phyloP scores from a whole-genome alignment of 1,139 yeast species.

The Taphrina confusa region DNA sequence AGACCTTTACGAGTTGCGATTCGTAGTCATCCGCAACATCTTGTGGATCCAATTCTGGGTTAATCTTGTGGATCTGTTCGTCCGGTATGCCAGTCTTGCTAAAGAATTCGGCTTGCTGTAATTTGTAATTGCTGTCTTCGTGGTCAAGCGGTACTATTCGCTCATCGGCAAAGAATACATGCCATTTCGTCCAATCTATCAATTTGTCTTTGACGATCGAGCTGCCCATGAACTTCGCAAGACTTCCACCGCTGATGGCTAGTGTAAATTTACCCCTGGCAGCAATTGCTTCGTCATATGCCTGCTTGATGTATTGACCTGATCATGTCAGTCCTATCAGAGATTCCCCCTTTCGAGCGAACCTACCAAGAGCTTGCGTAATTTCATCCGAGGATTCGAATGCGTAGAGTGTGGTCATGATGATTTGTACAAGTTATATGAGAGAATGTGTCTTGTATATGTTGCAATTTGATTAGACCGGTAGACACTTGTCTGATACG shows the following conservation, averaged over 20 bases:
- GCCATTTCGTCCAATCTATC: constrained; percentile 89
- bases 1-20: constrained; percentile 76
- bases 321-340: background rate
- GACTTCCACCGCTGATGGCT: constrained; percentile 90
- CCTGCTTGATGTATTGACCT: constrained; percentile 79
- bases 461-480: too few species aligned
- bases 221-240: constrained; percentile 74
- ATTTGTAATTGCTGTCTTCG: constrained; percentile 84
- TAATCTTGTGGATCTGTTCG: constrained; percentile 81
- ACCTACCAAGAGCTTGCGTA: constrained; percentile 33
- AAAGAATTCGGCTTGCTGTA: constrained; percentile 76
- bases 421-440: too few species aligned
- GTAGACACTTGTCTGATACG: too few species aligned
- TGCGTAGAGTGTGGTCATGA: constrained; percentile 37
- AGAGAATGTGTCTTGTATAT: too few species aligned
- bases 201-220: constrained; percentile 64
- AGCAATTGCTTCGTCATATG: constrained; percentile 68
- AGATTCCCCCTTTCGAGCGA: background rate
- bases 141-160: constrained; percentile 86
- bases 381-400: constrained; percentile 33
- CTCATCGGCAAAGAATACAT: constrained; percentile 88
- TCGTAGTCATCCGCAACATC: constrained; percentile 95
- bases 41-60: constrained; percentile 80
- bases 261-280: constrained; percentile 68
- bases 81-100: constrained; percentile 56